Conservation (phyloP, 1,284 basidiomycete genomes). For the Trametes polyzona region DNA sequence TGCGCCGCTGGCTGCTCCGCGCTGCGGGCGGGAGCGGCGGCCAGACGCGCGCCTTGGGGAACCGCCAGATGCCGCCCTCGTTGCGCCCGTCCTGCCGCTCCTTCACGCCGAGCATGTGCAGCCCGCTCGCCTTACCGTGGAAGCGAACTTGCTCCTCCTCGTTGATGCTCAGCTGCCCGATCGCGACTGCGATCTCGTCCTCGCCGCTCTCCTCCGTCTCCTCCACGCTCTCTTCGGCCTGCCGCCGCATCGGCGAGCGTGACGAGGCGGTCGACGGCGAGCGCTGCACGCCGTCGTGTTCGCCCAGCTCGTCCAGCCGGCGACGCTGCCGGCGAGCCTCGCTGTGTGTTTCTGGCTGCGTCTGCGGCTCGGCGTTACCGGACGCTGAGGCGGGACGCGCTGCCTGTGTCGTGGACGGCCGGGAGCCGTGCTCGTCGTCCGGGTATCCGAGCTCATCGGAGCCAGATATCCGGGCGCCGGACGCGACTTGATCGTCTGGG, state of each 20-base stretch:
- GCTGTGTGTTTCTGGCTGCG: conserved; percentile 9
- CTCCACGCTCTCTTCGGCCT: conserved; percentile 37
- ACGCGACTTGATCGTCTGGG: conserved; percentile 26
- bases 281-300: conserved; percentile 22
- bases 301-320: conserved; percentile 26
- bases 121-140: conserved; percentile 79
- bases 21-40: conserved; percentile 57
- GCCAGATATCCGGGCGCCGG: not conserved
- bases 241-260: conserved; percentile 27
- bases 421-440: conserved; percentile 21
- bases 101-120: conserved; percentile 73
- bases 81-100: conserved; percentile 66
- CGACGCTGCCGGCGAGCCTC: conserved; percentile 31
- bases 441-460: conserved; percentile 20
- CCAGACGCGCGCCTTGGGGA: conserved; percentile 84
- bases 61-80: conserved; percentile 83
- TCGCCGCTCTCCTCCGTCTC: conserved; percentile 54
- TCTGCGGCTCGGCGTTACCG: conserved; percentile 3
- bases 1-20: conserved; percentile 33
- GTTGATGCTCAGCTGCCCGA: conserved; percentile 84
- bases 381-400: conserved; percentile 1
- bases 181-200: conserved; percentile 66
- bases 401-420: conserved; percentile 17
- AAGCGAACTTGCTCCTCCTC: conserved; percentile 82
- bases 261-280: conserved; percentile 34